phyloP scores from a whole-genome alignment of 2,329 filamentous ascomycete genomes.

The Hymenoscyphus albidus region DNA sequence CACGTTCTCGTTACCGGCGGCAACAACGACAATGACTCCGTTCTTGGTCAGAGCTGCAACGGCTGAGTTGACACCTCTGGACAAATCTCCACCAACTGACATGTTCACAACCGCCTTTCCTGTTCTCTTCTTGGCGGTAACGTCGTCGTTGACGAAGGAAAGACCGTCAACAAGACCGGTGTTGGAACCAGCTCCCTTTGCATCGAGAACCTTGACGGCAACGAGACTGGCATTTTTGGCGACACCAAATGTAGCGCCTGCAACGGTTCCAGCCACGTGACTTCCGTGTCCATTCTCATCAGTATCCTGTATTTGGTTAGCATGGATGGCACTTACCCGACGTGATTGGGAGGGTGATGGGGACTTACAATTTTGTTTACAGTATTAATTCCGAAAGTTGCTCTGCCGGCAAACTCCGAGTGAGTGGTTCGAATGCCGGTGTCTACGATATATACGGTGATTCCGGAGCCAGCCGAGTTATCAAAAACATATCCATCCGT shows the following conservation, averaged over 20 bases:
- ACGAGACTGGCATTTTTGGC: constrained; percentile 37
- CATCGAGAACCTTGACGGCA: constrained; percentile 39
- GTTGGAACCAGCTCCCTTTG: constrained; percentile 43
- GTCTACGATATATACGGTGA: constrained; percentile 38
- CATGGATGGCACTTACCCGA: neutral
- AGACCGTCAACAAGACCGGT: constrained; percentile 55
- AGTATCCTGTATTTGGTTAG: constrained; percentile 25
- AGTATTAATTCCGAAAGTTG: constrained; percentile 35
- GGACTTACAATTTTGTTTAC: constrained; percentile 19
- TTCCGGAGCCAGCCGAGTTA: constrained; percentile 32
- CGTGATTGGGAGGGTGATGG: too few relatives aligned
- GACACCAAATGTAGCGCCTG: constrained; percentile 38
- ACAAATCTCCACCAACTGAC: constrained; percentile 37
- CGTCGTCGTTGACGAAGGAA: constrained; percentile 21
- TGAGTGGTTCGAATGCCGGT: constrained; percentile 37
- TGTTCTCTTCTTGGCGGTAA: constrained; percentile 31
- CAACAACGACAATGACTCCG: constrained; percentile 50
- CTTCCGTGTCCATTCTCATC: constrained; percentile 42
- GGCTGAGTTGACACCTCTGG: constrained; percentile 27
- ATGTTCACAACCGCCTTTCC: constrained; percentile 35
- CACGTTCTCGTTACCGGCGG: constrained; percentile 48
- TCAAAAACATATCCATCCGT: constrained; percentile 34
- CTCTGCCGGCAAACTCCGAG: constrained; percentile 37
- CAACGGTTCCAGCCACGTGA: constrained; percentile 41
- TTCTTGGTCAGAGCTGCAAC: constrained; percentile 26